phyloP scores from a whole-genome alignment of 805 yeast genomes.

The Kuraishia floccosa region DNA sequence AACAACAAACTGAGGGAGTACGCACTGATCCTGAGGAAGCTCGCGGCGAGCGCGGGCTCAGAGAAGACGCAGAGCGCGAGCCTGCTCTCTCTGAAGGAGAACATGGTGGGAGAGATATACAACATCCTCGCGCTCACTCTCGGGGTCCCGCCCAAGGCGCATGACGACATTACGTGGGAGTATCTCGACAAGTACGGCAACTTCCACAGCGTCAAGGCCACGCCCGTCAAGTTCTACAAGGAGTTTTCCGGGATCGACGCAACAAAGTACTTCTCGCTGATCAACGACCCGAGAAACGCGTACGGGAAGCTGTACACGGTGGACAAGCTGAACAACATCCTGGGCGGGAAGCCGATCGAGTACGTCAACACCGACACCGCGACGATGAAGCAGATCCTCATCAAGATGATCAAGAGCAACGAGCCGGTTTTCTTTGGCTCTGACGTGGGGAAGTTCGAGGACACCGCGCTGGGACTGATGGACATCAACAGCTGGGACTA shows the following conservation, averaged over 20 bases:
- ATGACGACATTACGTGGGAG: slow-evolving; percentile 62
- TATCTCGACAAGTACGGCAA: slow-evolving; percentile 62
- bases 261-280: slow-evolving; percentile 47
- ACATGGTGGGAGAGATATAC: slow-evolving; percentile 52
- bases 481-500: slow-evolving; percentile 66
- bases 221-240: slow-evolving; percentile 59
- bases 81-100: slow-evolving; percentile 13
- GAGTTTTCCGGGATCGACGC: slow-evolving; percentile 43
- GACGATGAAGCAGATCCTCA: slow-evolving; percentile 49
- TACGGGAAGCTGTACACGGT: slow-evolving; percentile 60
- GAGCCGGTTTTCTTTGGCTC: slow-evolving; percentile 85
- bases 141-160: slow-evolving; percentile 73
- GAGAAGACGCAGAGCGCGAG: slow-evolving; percentile 10
- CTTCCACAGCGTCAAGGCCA: slow-evolving; percentile 35
- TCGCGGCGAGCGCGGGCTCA: slow-evolving; percentile 27
- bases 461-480: slow-evolving; percentile 53
- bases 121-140: slow-evolving; percentile 56
- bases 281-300: slow-evolving; percentile 77
- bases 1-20: slow-evolving; percentile 69
- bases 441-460: slow-evolving; percentile 70
- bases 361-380: slow-evolving; percentile 63
- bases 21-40: slow-evolving; percentile 55
- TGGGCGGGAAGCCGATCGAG: slow-evolving; percentile 60
- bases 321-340: slow-evolving; percentile 66
- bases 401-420: slow-evolving; percentile 57